A percentile compares a stretch with the other conserved stretches of the same genome.
Evolutionary conservation across 2,329 filamentous ascomycete species (phyloP).

Genomic region (Eutypa lata): DNA sequence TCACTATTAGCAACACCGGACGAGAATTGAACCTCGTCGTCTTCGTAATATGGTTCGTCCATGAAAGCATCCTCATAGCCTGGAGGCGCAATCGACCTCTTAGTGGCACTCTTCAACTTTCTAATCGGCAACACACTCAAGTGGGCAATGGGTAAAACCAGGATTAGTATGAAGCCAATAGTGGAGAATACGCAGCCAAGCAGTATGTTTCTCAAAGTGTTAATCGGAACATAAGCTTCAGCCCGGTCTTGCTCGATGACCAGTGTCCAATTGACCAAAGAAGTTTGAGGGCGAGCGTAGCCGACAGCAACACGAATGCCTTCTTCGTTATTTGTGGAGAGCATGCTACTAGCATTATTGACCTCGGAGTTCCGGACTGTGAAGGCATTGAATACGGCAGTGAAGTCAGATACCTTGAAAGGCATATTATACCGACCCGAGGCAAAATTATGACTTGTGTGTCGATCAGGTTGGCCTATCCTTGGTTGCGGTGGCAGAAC

Average conservation of each 20-base stretch:
- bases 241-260: constrained; percentile 71
- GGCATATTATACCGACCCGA: constrained; percentile 41
- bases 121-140: constrained; percentile 78
- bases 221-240: constrained; percentile 76
- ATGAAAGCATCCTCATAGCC: constrained; percentile 51
- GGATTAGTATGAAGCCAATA: constrained; percentile 65
- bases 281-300: constrained; percentile 66
- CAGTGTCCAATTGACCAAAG: constrained; percentile 77
- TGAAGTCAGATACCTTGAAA: constrained; percentile 62
- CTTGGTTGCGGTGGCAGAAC: constrained; percentile 53
- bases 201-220: constrained; percentile 73
- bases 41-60: constrained; percentile 43
- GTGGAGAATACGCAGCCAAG: constrained; percentile 84
- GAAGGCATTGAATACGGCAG: constrained; percentile 60
- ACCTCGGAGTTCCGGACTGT: constrained; percentile 43
- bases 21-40: constrained; percentile 31
- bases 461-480: constrained; percentile 42
- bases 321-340: constrained; percentile 73
- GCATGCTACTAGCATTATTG: constrained; percentile 66
- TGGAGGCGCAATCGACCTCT: constrained; percentile 67
- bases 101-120: constrained; percentile 70
- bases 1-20: constrained; percentile 24
- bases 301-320: constrained; percentile 71
- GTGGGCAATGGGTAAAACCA: constrained; percentile 78
- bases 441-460: constrained; percentile 39